Evolutionary conservation across 768 basidiomycete species (phyloP).

Genomic region (Grammothele lineata): DNA sequence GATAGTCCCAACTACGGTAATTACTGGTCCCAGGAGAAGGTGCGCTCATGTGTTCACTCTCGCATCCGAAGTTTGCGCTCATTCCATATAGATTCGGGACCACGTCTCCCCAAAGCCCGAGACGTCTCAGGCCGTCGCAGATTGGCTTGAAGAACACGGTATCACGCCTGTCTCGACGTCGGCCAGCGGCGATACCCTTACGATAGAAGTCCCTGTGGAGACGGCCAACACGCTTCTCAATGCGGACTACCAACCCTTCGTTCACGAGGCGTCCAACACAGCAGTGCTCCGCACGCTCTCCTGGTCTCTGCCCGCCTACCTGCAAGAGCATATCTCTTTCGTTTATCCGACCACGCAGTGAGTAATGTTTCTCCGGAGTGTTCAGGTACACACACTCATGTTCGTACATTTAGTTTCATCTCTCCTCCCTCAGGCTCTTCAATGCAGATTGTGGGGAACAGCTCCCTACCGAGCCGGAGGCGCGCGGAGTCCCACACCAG

Average conservation of each 20-base stretch:
- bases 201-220: slow-evolving; percentile 24
- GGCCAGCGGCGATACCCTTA: slow-evolving; percentile 31
- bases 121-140: slow-evolving; percentile 20
- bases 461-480: background rate
- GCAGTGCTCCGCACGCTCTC: slow-evolving; percentile 31
- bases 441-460: background rate
- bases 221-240: slow-evolving; percentile 32
- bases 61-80: background rate
- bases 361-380: no score
- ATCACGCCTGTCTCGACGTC: slow-evolving; percentile 22
- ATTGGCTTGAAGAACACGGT: slow-evolving; percentile 24
- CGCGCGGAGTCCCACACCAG: no score
- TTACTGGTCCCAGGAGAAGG: slow-evolving; percentile 50
- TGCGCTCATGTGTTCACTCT: slow-evolving; percentile 12
- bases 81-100: slow-evolving; percentile 19
- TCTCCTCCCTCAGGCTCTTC: slow-evolving; percentile 6
- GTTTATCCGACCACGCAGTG: slow-evolving; percentile 30
- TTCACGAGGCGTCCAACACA: slow-evolving; percentile 27
- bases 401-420: no score
- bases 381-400: no score
- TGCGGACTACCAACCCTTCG: slow-evolving; percentile 31
- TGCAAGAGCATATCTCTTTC: slow-evolving; percentile 27
- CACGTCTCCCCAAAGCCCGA: slow-evolving; percentile 23
- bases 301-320: slow-evolving; percentile 32
- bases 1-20: slow-evolving; percentile 37